Evolutionary conservation across 176 grass and related monocot species (phyloP).

Genomic region (Hsuehochloa calcarea): DNA sequence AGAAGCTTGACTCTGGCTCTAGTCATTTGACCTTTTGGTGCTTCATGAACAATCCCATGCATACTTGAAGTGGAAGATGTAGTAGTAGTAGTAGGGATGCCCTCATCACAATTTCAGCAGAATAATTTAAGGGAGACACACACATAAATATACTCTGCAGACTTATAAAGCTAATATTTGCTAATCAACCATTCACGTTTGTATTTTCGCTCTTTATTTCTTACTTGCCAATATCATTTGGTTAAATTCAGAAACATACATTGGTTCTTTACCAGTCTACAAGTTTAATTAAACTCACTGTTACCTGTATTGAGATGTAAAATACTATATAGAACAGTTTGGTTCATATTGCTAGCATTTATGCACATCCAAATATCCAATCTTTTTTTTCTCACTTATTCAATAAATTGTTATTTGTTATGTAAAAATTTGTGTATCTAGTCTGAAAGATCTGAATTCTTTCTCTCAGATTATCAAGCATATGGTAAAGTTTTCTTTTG

Average conservation of each 20-base stretch:
- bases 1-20: no score
- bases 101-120: not conserved
- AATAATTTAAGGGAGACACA: not conserved
- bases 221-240: not conserved
- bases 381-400: not conserved
- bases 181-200: not conserved
- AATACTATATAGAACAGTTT: not conserved
- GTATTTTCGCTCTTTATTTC: not conserved
- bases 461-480: not conserved
- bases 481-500: not conserved
- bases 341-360: not conserved
- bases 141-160: not conserved
- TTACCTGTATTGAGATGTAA: slow-evolving; percentile 1
- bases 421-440: not conserved
- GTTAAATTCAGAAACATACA: slow-evolving; percentile 4
- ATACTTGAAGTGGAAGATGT: no score
- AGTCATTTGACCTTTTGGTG: no score
- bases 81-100: no score
- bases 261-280: not conserved
- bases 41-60: no score
- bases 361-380: not conserved
- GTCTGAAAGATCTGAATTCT: not conserved
- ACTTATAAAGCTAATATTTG: not conserved
- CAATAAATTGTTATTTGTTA: not conserved
- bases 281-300: not conserved